phyloP scores from a whole-genome alignment of 805 yeast species.

The Candida wancherniae region DNA sequence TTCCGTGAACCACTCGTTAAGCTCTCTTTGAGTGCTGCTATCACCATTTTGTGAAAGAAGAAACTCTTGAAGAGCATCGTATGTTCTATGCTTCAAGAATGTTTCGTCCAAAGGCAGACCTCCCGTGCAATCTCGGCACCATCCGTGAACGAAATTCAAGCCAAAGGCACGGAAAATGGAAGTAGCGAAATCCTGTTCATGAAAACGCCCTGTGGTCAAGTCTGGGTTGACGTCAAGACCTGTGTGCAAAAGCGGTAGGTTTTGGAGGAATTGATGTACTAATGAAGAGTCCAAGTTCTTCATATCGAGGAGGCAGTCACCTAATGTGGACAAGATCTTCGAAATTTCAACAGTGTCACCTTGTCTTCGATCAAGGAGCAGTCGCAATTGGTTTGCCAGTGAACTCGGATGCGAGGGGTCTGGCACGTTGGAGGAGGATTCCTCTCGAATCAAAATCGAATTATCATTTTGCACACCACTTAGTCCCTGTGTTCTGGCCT shows the following conservation, averaged over 20 bases:
- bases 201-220: constrained; percentile 50
- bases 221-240: constrained; percentile 73
- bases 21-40: constrained; percentile 8
- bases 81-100: constrained; percentile 25
- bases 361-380: constrained; percentile 4
- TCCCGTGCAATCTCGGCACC: constrained; percentile 43
- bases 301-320: constrained; percentile 35
- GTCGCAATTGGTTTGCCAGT: constrained; percentile 7
- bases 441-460: too few species aligned
- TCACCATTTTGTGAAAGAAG: constrained; percentile 30
- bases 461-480: too few species aligned
- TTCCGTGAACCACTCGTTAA: constrained; percentile 40
- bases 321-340: constrained; percentile 46
- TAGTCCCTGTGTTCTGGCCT: too few species aligned
- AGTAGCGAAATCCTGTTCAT: constrained; percentile 45
- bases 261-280: constrained; percentile 39
- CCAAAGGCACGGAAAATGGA: constrained; percentile 56
- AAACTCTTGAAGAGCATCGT: constrained; percentile 56
- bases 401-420: too few species aligned
- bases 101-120: constrained; percentile 11
- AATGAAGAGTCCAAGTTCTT: constrained; percentile 8
- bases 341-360: constrained; percentile 19
- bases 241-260: constrained; percentile 59
- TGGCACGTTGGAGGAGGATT: too few species aligned
- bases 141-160: constrained; percentile 73